Evolutionary conservation across 169 alveolate genomes (phyloP), one percentile per base, ranked within the genome.

Genomic region (Babesia bigemina): DNA sequence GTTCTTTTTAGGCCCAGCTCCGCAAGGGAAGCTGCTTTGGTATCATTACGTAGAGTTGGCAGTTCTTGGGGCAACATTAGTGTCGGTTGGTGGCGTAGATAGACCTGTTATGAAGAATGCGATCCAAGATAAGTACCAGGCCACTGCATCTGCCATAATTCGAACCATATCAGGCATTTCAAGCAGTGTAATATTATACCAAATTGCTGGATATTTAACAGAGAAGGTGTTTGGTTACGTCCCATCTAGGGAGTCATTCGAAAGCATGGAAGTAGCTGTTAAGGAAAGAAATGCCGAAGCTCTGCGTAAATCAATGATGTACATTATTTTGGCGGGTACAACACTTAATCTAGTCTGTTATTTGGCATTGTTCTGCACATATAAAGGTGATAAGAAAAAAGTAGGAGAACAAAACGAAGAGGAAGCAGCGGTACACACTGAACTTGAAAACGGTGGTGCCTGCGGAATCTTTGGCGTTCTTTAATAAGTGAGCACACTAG

Each of bases 1-100:
- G 24, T 65, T 65, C n/a, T 65, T 65, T 45, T 48, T 65, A 47
- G 74, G 74, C 39, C 61, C 74, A 21, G 19, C n/a, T 2, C 63
- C 62, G 2, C 0, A 21, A 0, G 74, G 74, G 2, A 0, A 8
- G 0, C 11, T 65, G 60, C 63, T 8, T n/a, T 65, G 74, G 74
- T 33, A 48, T 42, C 74, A 65, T 33, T 65, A 29, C 13, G 12
- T 45, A 48, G 74, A 44, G n/a, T 65, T 44, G 44, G 12, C 26
- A 10, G 11, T 45, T 6, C 33, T 65, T 9, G 74, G 74, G 11
- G 61, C 74, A 17, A 19, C 74, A 16, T 22, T 65, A 16, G 74
- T 65, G 4, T 45, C 60, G 49, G 3, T 50, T 19, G 63, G 63
- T 12, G 36, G 74, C 16, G 62, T 65, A 11, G 74, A 65, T 16